A percentile compares a stretch with the other conserved stretches of the same genome.
These are phyloP conservation scores for Pythium insidiosum DNA, from an alignment of 352 stramenopile species.

Conservation along the genomic window DNA sequence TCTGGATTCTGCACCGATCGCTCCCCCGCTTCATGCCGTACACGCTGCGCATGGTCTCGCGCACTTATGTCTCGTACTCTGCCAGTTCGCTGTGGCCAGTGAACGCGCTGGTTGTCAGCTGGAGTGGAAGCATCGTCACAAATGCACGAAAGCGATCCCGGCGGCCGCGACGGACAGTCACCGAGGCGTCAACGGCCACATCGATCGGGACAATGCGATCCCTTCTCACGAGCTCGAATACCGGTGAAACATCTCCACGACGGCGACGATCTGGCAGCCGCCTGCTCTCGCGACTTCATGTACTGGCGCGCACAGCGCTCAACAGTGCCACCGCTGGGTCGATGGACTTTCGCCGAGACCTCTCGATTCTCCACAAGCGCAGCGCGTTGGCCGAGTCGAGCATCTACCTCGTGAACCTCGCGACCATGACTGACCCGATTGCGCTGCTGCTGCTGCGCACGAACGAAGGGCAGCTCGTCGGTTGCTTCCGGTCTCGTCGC, in stretches of 20 bases:
- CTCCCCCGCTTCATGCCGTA: neutral
- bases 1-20: neutral
- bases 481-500: slow-evolving; percentile 1
- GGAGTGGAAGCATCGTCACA: slow-evolving; percentile 4
- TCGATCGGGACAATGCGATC: no score
- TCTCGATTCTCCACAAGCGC: neutral
- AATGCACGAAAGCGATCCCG: no score
- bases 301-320: neutral
- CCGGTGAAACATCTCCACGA: no score
- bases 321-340: no score
- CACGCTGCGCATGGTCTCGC: slow-evolving; percentile 1
- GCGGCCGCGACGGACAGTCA: no score
- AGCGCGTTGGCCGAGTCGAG: neutral
- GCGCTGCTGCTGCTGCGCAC: slow-evolving; percentile 2
- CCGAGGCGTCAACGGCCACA: no score
- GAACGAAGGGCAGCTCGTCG: neutral
- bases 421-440: slow-evolving; percentile 12
- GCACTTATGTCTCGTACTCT: slow-evolving; percentile 7
- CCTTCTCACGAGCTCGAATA: no score
- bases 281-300: no score
- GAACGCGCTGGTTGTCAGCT: slow-evolving; percentile 12
- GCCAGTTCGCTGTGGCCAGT: slow-evolving; percentile 7
- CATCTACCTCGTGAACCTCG: slow-evolving; percentile 15
- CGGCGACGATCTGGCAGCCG: no score
- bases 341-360: neutral